Conservation (phyloP, 2,329 filamentous ascomycete genomes). For the Trichoderma koningiopsis region DNA sequence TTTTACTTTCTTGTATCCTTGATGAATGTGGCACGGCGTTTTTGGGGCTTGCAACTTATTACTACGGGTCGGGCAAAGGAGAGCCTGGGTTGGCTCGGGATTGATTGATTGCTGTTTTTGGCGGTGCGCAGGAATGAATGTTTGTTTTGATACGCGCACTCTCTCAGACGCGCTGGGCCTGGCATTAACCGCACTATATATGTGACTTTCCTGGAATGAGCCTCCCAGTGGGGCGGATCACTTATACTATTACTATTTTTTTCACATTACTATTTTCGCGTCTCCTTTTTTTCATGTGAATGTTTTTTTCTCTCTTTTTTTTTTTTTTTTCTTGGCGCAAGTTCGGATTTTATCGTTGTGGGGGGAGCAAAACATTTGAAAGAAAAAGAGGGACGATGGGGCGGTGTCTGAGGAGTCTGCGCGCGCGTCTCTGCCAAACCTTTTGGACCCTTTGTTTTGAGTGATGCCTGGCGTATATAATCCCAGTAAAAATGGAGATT, state of each 20-base stretch:
- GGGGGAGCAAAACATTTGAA: neutral
- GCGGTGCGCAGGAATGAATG: conserved; percentile 29
- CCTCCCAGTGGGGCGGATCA: conserved; percentile 16
- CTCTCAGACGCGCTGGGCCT: conserved; percentile 29
- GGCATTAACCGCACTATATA: conserved; percentile 27
- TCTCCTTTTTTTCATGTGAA: neutral
- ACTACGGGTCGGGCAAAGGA: conserved; percentile 27
- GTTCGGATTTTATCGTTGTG: neutral
- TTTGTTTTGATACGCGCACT: conserved; percentile 30
- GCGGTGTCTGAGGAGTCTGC: neutral
- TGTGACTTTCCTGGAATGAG: conserved; percentile 24
- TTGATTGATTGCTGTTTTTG: conserved; percentile 28
- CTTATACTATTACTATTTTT: conserved; percentile 2
- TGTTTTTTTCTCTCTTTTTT: neutral
- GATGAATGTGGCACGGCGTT: conserved; percentile 44
- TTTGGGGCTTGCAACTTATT: conserved; percentile 33
- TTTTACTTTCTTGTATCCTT: conserved; percentile 36
- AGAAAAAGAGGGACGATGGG: neutral
- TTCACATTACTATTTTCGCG: neutral
- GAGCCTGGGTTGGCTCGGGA: conserved; percentile 27
- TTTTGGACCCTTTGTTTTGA: neutral
- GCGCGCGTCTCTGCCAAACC: neutral
- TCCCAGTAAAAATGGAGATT: neutral
- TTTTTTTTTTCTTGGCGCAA: neutral
- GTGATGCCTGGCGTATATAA: neutral